Percentiles rank a stretch among this genome's conserved stretches.
Evolutionary conservation across 139 green algal species (phyloP).

Genomic region (Volvox reticuliferus): DNA sequence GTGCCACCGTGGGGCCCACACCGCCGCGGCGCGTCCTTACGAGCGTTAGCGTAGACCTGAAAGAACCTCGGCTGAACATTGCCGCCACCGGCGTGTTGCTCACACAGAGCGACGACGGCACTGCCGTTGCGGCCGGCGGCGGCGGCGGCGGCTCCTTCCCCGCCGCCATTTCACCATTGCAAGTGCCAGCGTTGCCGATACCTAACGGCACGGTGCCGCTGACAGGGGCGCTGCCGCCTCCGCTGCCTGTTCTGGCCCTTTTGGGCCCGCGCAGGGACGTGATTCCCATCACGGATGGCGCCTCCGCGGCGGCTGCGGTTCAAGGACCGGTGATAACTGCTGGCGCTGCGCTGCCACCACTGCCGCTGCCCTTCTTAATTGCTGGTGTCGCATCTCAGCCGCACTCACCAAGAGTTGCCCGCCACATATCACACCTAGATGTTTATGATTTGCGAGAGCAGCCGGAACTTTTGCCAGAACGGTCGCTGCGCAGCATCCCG

Average conservation of each 20-base stretch:
- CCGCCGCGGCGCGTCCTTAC: background rate
- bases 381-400: background rate
- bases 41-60: background rate
- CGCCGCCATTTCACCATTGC: background rate
- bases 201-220: background rate
- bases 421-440: background rate
- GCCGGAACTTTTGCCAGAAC: background rate
- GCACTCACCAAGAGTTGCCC: background rate
- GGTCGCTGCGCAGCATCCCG: background rate
- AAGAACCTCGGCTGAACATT: background rate
- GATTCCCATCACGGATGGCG: background rate
- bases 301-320: background rate
- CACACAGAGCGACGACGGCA: conserved; percentile 2
- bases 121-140: background rate
- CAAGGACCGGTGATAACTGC: background rate
- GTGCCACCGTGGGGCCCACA: background rate
- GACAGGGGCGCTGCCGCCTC: background rate
- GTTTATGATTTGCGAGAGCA: background rate
- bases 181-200: background rate
- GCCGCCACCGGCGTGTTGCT: background rate
- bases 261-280: conserved; percentile 4
- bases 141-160: background rate
- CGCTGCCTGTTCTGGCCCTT: background rate
- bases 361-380: background rate
- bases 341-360: background rate